Evolutionary conservation across 2,329 filamentous ascomycete species (phyloP), one percentile per base, ranked within the genome.

Genomic region (Fusarium tuaranense): DNA sequence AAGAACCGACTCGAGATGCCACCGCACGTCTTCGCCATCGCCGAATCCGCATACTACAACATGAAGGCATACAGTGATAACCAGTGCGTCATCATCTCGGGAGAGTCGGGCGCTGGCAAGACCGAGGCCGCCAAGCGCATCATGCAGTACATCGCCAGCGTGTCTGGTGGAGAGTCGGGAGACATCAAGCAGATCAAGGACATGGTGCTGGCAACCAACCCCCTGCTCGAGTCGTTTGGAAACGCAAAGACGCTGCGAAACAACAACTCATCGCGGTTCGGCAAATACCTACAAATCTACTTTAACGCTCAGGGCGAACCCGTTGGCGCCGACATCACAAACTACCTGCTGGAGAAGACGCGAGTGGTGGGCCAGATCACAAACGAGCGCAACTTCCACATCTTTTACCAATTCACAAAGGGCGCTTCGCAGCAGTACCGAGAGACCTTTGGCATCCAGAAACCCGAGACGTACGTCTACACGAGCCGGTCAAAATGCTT

Each of bases 31-130:
- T 99, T 98, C 83, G 96, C 95, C 71, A 97, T 99, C 80, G 97
- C 97, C 81, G 97, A 99, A 85, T 93, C 96, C 9, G 85, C 95
- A 65, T 99, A 99, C 87, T 98, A 98, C 87, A 98, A 99, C 87
- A 98, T 99, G 97, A 98, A 98, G 84, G 96, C 95, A 57, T 99
- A 99, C 88, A 95, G 95, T 81, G 97, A 98, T 79, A 98, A 98
- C 86, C 97, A 99, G 84, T 98, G 97, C 86, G 96, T 99, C 77
- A 99, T 99, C 84, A 99, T 99, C 78, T 98, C 97, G 6, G 97
- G 97, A 82, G 97, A 99, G 86, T 98, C 97, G 4, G 97, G 97
- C 82, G 97, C 97, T 38, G 97, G 97, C 83, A 99, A 99, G 88
- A 99, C 97, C 16, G 97, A 99, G 85, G 97, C 97, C 7, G 97